Evolutionary conservation across 768 basidiomycete species (phyloP).

Genomic region (Serendipita sp.): DNA sequence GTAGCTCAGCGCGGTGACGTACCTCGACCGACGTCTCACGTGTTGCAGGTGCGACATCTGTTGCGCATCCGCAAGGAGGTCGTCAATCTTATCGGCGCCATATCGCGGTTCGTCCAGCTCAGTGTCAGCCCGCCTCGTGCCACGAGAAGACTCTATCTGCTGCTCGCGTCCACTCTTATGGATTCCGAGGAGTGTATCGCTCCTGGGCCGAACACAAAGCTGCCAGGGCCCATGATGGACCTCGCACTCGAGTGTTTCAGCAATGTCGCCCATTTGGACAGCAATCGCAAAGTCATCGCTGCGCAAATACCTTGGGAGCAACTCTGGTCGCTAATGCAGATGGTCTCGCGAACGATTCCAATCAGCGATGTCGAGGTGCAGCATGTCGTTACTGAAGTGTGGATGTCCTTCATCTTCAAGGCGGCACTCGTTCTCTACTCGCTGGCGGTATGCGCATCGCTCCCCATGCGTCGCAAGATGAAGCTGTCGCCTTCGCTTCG

Average conservation of each 20-base stretch:
- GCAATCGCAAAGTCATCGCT: slow-evolving; percentile 60
- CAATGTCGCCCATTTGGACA: slow-evolving; percentile 59
- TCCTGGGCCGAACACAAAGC: slow-evolving; percentile 35
- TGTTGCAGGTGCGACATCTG: slow-evolving; percentile 41
- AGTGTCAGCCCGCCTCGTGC: slow-evolving; percentile 31
- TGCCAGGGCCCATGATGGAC: slow-evolving; percentile 44
- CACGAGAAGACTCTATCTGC: slow-evolving; percentile 43
- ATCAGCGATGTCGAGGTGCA: slow-evolving; percentile 60
- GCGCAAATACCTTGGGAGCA: slow-evolving; percentile 40
- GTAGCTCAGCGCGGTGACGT: background rate
- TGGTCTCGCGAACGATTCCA: slow-evolving; percentile 73
- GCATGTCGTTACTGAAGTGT: slow-evolving; percentile 40
- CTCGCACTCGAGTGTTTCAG: slow-evolving; percentile 74
- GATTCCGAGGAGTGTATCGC: slow-evolving; percentile 52
- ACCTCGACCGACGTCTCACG: slow-evolving; percentile 4
- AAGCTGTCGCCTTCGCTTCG: slow-evolving; percentile 22
- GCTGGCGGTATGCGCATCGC: slow-evolving; percentile 68
- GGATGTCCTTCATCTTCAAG: slow-evolving; percentile 70
- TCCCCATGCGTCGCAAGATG: slow-evolving; percentile 52
- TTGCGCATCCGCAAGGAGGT: slow-evolving; percentile 37
- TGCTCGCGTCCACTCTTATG: slow-evolving; percentile 53
- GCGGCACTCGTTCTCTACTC: slow-evolving; percentile 71
- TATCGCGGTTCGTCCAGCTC: slow-evolving; percentile 29
- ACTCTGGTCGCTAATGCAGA: slow-evolving; percentile 47
- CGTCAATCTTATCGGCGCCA: slow-evolving; percentile 37